Evolutionary conservation across 371 early-diverging fungal species (phyloP).

Genomic region (Funneliformis caledonium): DNA sequence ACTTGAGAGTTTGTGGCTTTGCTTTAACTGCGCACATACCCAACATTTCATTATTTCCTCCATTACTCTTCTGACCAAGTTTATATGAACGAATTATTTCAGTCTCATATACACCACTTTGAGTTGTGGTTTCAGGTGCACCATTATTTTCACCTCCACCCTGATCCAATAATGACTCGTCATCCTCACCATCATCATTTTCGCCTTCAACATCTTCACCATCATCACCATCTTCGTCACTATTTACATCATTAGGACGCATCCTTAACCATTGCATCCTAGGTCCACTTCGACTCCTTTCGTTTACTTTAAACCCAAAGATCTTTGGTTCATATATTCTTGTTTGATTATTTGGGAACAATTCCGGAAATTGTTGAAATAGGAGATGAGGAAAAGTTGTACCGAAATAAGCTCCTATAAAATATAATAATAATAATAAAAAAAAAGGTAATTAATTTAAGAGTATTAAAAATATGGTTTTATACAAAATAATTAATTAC

Average conservation of each 20-base stretch:
- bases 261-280: conserved; percentile 81
- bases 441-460: neutral
- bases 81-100: neutral
- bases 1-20: neutral
- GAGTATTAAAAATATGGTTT: neutral
- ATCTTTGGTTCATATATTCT: conserved; percentile 73
- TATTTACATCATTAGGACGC: conserved; percentile 26
- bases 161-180: conserved; percentile 36
- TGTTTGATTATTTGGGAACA: conserved; percentile 34
- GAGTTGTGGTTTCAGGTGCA: conserved; percentile 20
- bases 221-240: conserved; percentile 41
- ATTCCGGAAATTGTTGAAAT: conserved; percentile 84
- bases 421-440: neutral
- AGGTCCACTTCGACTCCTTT: conserved; percentile 62
- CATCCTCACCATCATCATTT: conserved; percentile 45
- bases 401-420: conserved; percentile 93
- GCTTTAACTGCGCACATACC: neutral
- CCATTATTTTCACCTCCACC: conserved; percentile 39
- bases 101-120: neutral
- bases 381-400: conserved; percentile 93
- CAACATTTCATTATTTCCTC: neutral
- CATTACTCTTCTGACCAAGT: neutral
- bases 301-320: conserved; percentile 78
- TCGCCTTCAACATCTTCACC: conserved; percentile 45
- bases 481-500: conserved; percentile 2